phyloP scores from a whole-genome alignment of 2,329 filamentous ascomycete species.

The Tolypocladium inflatum region DNA sequence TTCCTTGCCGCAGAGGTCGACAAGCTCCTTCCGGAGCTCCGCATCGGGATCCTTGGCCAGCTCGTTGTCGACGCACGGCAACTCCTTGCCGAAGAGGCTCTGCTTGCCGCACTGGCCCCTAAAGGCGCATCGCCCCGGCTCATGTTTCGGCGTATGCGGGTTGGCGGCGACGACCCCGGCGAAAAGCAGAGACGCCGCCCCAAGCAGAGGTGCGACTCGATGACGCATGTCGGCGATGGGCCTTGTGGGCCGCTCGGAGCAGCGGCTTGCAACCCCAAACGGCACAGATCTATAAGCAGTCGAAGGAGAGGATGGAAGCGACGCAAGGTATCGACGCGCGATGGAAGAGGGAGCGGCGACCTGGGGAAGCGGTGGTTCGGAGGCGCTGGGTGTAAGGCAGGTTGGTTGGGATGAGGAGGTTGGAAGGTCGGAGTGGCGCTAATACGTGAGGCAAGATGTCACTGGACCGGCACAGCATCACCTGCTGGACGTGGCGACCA shows the following conservation, averaged over 20 bases:
- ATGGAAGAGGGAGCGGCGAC: neutral
- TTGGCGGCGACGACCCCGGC: conserved; percentile 16
- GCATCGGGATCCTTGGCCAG: conserved; percentile 65
- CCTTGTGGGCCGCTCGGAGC: neutral
- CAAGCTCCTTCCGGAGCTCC: conserved; percentile 64
- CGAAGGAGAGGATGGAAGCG: neutral
- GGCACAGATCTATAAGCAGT: neutral
- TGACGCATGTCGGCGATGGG: conserved; percentile 19
- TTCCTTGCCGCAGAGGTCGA: conserved; percentile 76
- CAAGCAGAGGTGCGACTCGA: conserved; percentile 19
- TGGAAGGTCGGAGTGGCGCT: neutral
- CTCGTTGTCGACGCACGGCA: conserved; percentile 90
- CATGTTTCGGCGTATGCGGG: conserved; percentile 54
- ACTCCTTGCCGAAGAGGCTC: conserved; percentile 77
- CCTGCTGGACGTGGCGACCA: neutral
- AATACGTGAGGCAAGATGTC: neutral
- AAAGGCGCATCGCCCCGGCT: conserved; percentile 81
- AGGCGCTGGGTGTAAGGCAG: neutral
- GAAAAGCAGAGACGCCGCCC: conserved; percentile 19
- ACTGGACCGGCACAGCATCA: neutral
- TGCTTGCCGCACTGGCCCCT: conserved; percentile 87
- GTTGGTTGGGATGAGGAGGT: neutral
- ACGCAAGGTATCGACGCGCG: neutral
- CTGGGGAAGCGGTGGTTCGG: neutral
- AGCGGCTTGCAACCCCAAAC: neutral